Evolutionary conservation across 2,329 filamentous ascomycete genomes (phyloP), one percentile per base, ranked within the genome.

Genomic region (Xylariaceae sp.): DNA sequence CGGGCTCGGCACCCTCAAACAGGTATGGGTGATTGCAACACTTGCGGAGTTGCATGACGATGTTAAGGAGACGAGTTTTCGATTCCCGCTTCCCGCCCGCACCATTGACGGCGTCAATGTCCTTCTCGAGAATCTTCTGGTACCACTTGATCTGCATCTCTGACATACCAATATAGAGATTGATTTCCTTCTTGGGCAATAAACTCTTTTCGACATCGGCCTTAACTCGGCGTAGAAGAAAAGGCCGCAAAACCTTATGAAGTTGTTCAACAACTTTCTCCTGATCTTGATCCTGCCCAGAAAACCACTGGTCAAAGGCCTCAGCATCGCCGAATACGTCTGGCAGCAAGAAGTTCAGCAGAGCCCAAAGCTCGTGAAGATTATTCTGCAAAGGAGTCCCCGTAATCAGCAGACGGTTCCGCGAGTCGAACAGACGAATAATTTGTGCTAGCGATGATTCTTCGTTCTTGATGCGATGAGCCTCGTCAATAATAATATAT

Each of bases 61-160:
- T 99, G 73, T 99, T 99, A 60, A 99, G 80, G 19, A 99, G 81
- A 60, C 94, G 85, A 1, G 94, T 99, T 76, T 99, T 99, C 30
- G 92, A 97, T 73, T 99, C 94, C 56, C 92, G 88, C 74, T 96
- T 99, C 47, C 94, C 94, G 59, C 88, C 90, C 29, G 92, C 94
- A 57, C 94, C 94, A 63, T 99, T 99, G 65, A 99, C 92, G 13
- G 94, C 94, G 71, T 99, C 94, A 58, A 99, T 99, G 67, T 99
- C 94, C 74, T 97, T 99, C 68, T 99, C 94, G 2, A 99, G 77
- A 63, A 99, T 99, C 76, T 96, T 97, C 71, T 96, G 88, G 69
- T 99, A 99, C 92, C 94, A 99, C 68, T 94, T 95, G 63, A 96
- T 83, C 71, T 99, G 94, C 94, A 99, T 99, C 54, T 96, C 92